Evolutionary conservation across 176 grass and related monocot genomes (phyloP).

Genomic region (Juncus effusus): DNA sequence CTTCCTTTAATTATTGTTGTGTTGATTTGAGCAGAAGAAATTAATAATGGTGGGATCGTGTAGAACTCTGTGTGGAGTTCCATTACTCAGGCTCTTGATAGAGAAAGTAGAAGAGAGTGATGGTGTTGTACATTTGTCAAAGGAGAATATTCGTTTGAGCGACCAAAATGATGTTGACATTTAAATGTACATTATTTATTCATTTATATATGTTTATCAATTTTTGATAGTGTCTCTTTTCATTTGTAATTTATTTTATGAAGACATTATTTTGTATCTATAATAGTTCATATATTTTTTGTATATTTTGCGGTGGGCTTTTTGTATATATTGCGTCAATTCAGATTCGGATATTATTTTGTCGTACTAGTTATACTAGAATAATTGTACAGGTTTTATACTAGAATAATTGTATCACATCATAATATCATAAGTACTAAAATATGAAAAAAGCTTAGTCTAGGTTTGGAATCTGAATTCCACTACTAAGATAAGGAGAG

Average conservation of each 20-base stretch:
- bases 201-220: background rate
- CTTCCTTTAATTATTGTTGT: constrained; percentile 13
- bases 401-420: no score
- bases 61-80: constrained; percentile 64
- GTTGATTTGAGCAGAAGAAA: constrained; percentile 57
- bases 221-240: constrained; percentile 17
- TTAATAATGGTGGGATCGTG: constrained; percentile 83
- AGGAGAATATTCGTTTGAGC: constrained; percentile 43
- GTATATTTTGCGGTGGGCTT: background rate
- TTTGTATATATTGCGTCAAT: background rate
- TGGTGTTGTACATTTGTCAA: constrained; percentile 53
- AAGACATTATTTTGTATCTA: background rate
- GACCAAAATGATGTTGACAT: constrained; percentile 28
- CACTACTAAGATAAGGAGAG: no score
- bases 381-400: no score
- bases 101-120: constrained; percentile 58
- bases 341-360: background rate
- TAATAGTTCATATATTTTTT: background rate
- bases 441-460: no score
- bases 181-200: constrained; percentile 26
- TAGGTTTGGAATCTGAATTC: no score
- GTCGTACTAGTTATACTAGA: background rate
- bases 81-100: constrained; percentile 67
- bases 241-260: constrained; percentile 1
- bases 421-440: no score